A percentile compares a stretch with the other conserved stretches of the same genome.
These are phyloP conservation scores for Protomyces inouyei DNA, from an alignment of 1,139 yeast genomes.

Conservation along the genomic window DNA sequence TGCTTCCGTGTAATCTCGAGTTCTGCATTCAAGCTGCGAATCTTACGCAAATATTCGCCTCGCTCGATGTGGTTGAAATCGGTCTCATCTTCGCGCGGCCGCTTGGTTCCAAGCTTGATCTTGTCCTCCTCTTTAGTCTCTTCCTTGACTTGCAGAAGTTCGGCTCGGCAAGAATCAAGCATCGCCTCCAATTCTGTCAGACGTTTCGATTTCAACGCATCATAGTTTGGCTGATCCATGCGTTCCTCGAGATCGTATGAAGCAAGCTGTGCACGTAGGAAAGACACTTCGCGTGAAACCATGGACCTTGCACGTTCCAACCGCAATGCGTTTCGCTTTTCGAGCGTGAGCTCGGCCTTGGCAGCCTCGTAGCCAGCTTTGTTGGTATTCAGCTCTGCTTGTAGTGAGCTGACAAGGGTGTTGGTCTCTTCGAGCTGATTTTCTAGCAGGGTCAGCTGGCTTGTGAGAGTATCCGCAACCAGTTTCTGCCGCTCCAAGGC, in stretches of 20 bases:
- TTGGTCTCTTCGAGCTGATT: slow-evolving; percentile 30
- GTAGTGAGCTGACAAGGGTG: slow-evolving; percentile 36
- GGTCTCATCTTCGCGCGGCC: slow-evolving; percentile 29
- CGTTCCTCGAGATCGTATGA: slow-evolving; percentile 41
- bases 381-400: slow-evolving; percentile 35
- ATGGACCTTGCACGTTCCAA: slow-evolving; percentile 53
- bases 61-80: slow-evolving; percentile 23
- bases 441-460: slow-evolving; percentile 38
- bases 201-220: slow-evolving; percentile 36
- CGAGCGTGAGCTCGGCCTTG: neutral
- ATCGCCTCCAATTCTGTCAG: slow-evolving; percentile 48
- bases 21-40: slow-evolving; percentile 37
- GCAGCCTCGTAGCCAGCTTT: neutral
- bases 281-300: slow-evolving; percentile 57
- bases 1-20: slow-evolving; percentile 38
- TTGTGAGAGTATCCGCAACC: slow-evolving; percentile 39
- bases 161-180: slow-evolving; percentile 56
- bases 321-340: slow-evolving; percentile 35
- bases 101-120: slow-evolving; percentile 36
- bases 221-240: slow-evolving; percentile 33
- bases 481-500: slow-evolving; percentile 40
- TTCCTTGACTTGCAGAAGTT: slow-evolving; percentile 45
- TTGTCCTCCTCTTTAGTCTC: slow-evolving; percentile 41
- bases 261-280: slow-evolving; percentile 50
- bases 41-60: slow-evolving; percentile 38